Evolutionary conservation across 768 basidiomycete species (phyloP).

Genomic region (Kwoniella botswanensis): DNA sequence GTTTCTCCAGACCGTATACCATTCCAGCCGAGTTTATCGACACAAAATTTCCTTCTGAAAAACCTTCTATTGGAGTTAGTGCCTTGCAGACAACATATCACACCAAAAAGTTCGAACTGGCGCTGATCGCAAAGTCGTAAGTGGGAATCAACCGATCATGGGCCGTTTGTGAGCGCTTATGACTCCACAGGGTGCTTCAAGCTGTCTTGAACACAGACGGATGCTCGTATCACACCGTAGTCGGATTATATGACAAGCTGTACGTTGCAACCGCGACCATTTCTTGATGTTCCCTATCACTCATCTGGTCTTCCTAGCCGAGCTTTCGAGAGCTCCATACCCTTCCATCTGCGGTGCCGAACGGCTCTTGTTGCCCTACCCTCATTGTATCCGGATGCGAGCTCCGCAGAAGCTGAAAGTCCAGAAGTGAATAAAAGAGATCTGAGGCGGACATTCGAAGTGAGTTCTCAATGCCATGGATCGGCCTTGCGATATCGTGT

Average conservation of each 20-base stretch:
- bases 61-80: neutral
- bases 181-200: constrained; percentile 13
- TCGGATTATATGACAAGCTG: constrained; percentile 17
- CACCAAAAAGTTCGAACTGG: constrained; percentile 23
- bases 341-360: constrained; percentile 36
- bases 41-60: constrained; percentile 18
- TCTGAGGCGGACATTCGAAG: constrained; percentile 23
- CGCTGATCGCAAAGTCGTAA: constrained; percentile 18
- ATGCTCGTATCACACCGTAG: constrained; percentile 1
- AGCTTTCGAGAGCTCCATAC: constrained; percentile 24
- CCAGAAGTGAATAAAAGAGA: constrained; percentile 28
- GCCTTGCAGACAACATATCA: neutral
- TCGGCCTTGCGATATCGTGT: neutral
- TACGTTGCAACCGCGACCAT: neutral
- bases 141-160: neutral
- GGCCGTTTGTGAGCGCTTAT: neutral
- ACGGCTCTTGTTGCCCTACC: constrained; percentile 25
- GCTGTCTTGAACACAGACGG: constrained; percentile 4
- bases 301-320: neutral
- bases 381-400: constrained; percentile 30
- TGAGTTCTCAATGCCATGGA: neutral
- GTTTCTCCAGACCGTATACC: constrained; percentile 21
- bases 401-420: constrained; percentile 16
- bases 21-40: constrained; percentile 26
- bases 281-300: neutral